A percentile compares a stretch with the other conserved stretches of the same genome.
Conservation (phyloP, 176 grass and related monocot genomes). For the Musa acuminata region DNA sequence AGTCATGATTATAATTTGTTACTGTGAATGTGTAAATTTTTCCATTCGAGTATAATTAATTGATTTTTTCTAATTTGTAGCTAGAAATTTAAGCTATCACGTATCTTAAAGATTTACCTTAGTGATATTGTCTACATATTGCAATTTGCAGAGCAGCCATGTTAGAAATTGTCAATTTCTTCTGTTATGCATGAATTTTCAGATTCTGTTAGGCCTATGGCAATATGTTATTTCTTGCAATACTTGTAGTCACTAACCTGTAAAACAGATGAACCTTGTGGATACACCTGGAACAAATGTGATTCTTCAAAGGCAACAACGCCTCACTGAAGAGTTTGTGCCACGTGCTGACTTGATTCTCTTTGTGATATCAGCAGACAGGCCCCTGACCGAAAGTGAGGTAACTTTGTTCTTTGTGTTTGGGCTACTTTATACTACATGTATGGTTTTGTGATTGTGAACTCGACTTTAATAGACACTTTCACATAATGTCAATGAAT, state of each 20-base stretch:
- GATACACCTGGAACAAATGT: slow-evolving; percentile 99
- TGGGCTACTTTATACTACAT: neutral
- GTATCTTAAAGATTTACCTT: too few species aligned
- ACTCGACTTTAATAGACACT: neutral
- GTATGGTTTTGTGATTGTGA: neutral
- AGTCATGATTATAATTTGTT: too few species aligned
- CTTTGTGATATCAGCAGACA: slow-evolving; percentile 84
- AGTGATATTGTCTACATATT: too few species aligned
- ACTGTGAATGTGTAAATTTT: too few species aligned
- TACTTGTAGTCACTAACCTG: slow-evolving; percentile 16
- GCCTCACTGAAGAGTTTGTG: slow-evolving; percentile 95
- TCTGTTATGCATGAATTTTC: neutral
- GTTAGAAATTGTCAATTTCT: neutral
- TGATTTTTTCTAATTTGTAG: too few species aligned
- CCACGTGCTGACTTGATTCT: slow-evolving; percentile 88
- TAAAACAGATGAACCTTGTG: slow-evolving; percentile 89
- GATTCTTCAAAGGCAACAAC: slow-evolving; percentile 97
- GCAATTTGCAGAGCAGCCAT: too few species aligned
- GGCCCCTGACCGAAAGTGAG: slow-evolving; percentile 90
- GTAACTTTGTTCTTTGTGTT: slow-evolving; percentile 23
- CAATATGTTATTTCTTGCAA: slow-evolving; percentile 4
- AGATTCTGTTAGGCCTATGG: neutral
- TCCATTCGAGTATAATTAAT: too few species aligned
- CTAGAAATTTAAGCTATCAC: too few species aligned
- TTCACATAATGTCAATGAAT: neutral